A percentile compares a stretch with the other conserved stretches of the same genome.
These are phyloP conservation scores for Microsporum canis DNA, from an alignment of 2,329 filamentous ascomycete species.

Conservation along the genomic window DNA sequence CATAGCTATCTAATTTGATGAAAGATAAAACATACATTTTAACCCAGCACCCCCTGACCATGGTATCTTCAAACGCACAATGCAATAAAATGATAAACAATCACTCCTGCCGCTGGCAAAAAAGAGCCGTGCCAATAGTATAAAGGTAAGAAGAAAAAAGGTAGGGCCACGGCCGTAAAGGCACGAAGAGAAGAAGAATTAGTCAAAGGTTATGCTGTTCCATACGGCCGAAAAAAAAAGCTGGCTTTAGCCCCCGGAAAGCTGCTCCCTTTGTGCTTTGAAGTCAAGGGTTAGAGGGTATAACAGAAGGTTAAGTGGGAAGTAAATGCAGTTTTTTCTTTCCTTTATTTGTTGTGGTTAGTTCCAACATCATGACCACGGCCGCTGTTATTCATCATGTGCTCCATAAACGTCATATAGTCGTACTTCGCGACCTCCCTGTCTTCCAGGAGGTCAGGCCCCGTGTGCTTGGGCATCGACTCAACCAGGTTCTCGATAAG, in stretches of 20 bases:
- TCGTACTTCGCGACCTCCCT: slow-evolving; percentile 79
- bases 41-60: not conserved
- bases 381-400: slow-evolving; percentile 48
- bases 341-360: not conserved
- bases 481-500: slow-evolving; percentile 85
- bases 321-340: not conserved
- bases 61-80: slow-evolving; percentile 1
- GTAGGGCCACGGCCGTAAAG: not conserved
- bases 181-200: slow-evolving; percentile 1
- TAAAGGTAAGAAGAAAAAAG: not conserved
- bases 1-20: not conserved
- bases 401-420: slow-evolving; percentile 96
- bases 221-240: not conserved
- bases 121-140: not conserved
- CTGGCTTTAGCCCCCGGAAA: not conserved
- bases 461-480: slow-evolving; percentile 73
- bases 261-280: not conserved
- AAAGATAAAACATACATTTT: not conserved
- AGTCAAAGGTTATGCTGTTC: not conserved
- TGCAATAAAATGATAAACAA: slow-evolving; percentile 3
- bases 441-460: slow-evolving; percentile 77
- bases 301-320: not conserved
- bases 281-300: not conserved
- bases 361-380: slow-evolving; percentile 10
- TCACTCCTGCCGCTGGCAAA: not conserved